Percentiles rank a stretch among this genome's conserved stretches.
phyloP scores from a whole-genome alignment of 2,329 filamentous ascomycete genomes.

The Metarhizium robertsii region DNA sequence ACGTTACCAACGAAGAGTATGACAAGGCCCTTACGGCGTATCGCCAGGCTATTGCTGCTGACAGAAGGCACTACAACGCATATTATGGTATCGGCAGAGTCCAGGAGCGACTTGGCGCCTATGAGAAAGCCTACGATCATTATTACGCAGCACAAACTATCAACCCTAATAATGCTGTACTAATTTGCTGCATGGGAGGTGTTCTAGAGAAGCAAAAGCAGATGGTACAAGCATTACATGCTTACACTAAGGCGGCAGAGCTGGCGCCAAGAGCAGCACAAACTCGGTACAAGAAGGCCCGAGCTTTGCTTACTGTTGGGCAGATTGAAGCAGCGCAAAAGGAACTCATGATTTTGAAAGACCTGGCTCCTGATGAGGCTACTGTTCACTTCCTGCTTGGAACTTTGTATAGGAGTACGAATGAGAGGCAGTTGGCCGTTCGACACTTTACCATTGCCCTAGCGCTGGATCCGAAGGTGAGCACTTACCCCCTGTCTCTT shows the following conservation, averaged over 20 bases:
- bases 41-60: slow-evolving; percentile 73
- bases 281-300: slow-evolving; percentile 87
- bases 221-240: slow-evolving; percentile 64
- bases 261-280: slow-evolving; percentile 73
- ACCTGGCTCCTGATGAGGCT: slow-evolving; percentile 86
- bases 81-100: slow-evolving; percentile 85
- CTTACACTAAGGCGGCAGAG: slow-evolving; percentile 74
- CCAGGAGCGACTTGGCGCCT: slow-evolving; percentile 83
- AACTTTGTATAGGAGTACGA: slow-evolving; percentile 65
- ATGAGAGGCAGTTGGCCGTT: slow-evolving; percentile 71
- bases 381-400: slow-evolving; percentile 94
- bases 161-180: slow-evolving; percentile 86
- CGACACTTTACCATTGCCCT: slow-evolving; percentile 90
- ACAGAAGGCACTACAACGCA: slow-evolving; percentile 92
- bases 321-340: slow-evolving; percentile 63
- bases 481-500: slow-evolving; percentile 12
- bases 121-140: slow-evolving; percentile 83
- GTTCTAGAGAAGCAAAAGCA: slow-evolving; percentile 86
- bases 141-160: slow-evolving; percentile 82
- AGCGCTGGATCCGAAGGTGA: slow-evolving; percentile 92
- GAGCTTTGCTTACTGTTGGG: slow-evolving; percentile 69
- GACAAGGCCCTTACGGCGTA: slow-evolving; percentile 89
- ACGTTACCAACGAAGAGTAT: slow-evolving; percentile 92
- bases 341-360: slow-evolving; percentile 81
- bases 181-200: slow-evolving; percentile 86